Evolutionary conservation across 169 alveolate genomes (phyloP).

Genomic region (Cardiosporidium cionae): DNA sequence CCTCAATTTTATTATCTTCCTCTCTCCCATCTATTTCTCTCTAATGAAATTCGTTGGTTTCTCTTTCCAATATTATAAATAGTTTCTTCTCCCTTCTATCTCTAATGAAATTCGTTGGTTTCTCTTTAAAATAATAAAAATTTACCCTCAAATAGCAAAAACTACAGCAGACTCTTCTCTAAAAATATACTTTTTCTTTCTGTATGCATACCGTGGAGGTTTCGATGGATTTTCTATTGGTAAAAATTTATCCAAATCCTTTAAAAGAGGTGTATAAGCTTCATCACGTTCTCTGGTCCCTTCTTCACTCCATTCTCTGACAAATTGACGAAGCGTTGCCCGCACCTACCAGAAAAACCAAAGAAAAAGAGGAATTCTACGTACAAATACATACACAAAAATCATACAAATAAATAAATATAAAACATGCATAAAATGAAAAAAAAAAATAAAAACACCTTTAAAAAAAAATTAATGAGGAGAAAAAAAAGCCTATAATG

Average conservation of each 20-base stretch:
- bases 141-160: too few species aligned
- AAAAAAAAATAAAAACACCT: neutral
- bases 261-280: slow-evolving; percentile 82
- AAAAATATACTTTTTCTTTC: neutral
- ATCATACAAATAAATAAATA: neutral
- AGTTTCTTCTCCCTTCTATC: neutral
- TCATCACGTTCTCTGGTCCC: slow-evolving; percentile 88
- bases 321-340: slow-evolving; percentile 85
- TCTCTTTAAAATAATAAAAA: neutral
- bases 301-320: slow-evolving; percentile 88
- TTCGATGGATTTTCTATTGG: slow-evolving; percentile 23
- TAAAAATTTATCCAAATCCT: slow-evolving; percentile 72
- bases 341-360: slow-evolving; percentile 54
- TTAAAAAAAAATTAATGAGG: too few species aligned
- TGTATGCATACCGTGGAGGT: slow-evolving; percentile 1
- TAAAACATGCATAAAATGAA: neutral
- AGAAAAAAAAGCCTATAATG: neutral
- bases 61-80: neutral
- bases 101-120: neutral
- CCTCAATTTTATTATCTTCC: too few species aligned
- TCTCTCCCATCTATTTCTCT: too few species aligned
- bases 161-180: neutral
- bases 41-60: slow-evolving; percentile 15
- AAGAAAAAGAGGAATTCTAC: neutral
- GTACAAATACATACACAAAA: neutral